Evolutionary conservation across 495 filamentous ascomycete species (phyloP), one percentile per base, ranked within the genome.

Genomic region (Xylaria castorea): DNA sequence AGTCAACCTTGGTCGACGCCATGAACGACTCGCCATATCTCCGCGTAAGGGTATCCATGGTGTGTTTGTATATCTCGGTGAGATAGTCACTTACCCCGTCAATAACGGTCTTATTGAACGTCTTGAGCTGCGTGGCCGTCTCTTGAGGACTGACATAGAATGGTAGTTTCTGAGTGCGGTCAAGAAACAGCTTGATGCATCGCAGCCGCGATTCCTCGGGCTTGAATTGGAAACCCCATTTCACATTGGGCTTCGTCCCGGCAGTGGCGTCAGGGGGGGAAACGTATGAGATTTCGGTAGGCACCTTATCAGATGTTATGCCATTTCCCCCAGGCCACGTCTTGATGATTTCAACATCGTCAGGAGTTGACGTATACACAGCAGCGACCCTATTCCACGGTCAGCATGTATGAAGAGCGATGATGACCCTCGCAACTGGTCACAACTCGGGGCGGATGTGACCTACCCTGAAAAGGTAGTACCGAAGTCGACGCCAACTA

Each of bases 281-380:
- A 46, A 82, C 81, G 78, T 91, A 91, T 25, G 85, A 82, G 68
- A 91, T 86, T 76, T 90, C 89, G 40, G 89, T 90, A 0, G 89
- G 89, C 25, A 91, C 89, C 77, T 91, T 91, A 77, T 91, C 89
- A 64, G 89, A 91, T 30, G 90, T 91, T 78, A 91, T 91, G 64
- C 89, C 88, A 70, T 93, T 92, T 27, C 91, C 91, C 53, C 92
- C 92, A 3, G 92, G 92, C 92, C 92, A 94, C 38, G 89, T 91
- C 78, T 93, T 94, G 82, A 94, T 93, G 74, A 94, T 91, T 73
- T 94, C 92, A 63, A 93, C 84, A 77, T 93, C 91, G 73, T 94
- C 91, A 1, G 92, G 92, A 0, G 90, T 92, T 12, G 88, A 90
- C 16, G 90, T 93, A 75, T 93, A 93, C 36, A 91, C 91, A n/a